Base-by-base conservation (phyloP, 495 filamentous ascomycete genomes). In the Penicilliopsis zonata region DNA sequence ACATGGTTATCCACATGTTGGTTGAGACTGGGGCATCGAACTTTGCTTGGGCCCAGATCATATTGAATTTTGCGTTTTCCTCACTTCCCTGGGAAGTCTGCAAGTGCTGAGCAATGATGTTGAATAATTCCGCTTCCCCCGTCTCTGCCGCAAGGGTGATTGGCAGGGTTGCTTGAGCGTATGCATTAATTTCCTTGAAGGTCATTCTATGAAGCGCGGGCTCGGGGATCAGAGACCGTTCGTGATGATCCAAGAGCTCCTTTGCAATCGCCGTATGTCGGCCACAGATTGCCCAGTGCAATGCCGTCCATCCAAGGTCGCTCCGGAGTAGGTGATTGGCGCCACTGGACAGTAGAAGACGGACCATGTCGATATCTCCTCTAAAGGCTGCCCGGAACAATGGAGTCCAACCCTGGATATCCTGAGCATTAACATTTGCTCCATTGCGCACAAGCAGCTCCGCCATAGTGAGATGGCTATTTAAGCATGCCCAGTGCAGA, bases 361-460 rank as follows among this genome's bases (percentile, higher is more conserved):
- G 28, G 17, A 35, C 33, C 18, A 46, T 23, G 8, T 28, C n/a
- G 2, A 23, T 10, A 17, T 46, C 36, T 20, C 42, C 30, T 15
- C 16, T 34, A 20, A 45, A 41, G 1, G 46, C 50, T 1, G 54
- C 50, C 18, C 46, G 40, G 32, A 55, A 49, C 14, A 61, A 34
- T 9, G 50, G 46, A 8, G 40, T 42, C 36, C 38, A 33, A 5
- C 41, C 41, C 18, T 36, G 30, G 0, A 33, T 31, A 32, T 46
- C 40, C 17, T 31, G 30, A 22, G 36, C 38, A 37, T 61, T 50
- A 18, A 61, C 35, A 23, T 60, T 27, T 2, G 54, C 48, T 18
- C 45, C 43, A 18, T 52, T 43, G n/a, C 49, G 33, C 16, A 62
- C 36, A 7, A 58, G 37, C 28, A 55, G 13, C 23, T 44, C 34